These are phyloP conservation scores for Apiotrichum siamense DNA, from an alignment of 1,284 basidiomycete species.

Conservation along the genomic window DNA sequence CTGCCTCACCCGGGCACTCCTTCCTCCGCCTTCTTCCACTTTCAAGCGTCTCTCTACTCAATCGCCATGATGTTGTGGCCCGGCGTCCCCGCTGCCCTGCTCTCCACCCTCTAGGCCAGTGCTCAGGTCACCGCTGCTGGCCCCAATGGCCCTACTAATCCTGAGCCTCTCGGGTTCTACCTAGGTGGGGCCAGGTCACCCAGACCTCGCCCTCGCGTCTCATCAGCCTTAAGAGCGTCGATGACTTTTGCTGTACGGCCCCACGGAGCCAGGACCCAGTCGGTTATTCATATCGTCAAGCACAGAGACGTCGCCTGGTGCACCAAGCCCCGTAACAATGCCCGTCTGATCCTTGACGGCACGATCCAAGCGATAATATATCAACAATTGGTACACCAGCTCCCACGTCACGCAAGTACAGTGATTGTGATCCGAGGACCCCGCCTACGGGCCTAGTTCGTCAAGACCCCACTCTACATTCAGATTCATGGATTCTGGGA, in stretches of 20 bases:
- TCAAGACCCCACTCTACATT: slow-evolving; percentile 43
- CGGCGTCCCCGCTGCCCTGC: no score
- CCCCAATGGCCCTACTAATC: slow-evolving; percentile 39
- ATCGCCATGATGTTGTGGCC: no score
- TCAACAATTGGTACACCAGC: no score
- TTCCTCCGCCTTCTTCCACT: no score
- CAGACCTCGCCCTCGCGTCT: slow-evolving; percentile 43
- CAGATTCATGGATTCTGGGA: slow-evolving; percentile 50
- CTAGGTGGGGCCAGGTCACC: slow-evolving; percentile 38
- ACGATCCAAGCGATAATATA: no score
- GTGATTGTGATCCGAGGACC: no score
- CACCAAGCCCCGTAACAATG: neutral
- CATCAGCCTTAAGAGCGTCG: slow-evolving; percentile 40
- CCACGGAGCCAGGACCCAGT: slow-evolving; percentile 31
- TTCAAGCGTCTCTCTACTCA: no score
- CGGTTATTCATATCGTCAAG: slow-evolving; percentile 37
- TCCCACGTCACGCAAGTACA: no score
- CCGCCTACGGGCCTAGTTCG: slow-evolving; percentile 39
- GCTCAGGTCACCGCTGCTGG: slow-evolving; percentile 39
- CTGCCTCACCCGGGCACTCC: no score
- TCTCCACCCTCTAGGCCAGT: no score
- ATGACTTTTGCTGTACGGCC: slow-evolving; percentile 42
- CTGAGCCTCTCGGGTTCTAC: slow-evolving; percentile 25
- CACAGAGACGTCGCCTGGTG: slow-evolving; percentile 29
- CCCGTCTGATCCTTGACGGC: no score